Evolutionary conservation across 2,329 filamentous ascomycete genomes (phyloP), one percentile per base, ranked within the genome.

Genomic region (Triangularia verruculosa): DNA sequence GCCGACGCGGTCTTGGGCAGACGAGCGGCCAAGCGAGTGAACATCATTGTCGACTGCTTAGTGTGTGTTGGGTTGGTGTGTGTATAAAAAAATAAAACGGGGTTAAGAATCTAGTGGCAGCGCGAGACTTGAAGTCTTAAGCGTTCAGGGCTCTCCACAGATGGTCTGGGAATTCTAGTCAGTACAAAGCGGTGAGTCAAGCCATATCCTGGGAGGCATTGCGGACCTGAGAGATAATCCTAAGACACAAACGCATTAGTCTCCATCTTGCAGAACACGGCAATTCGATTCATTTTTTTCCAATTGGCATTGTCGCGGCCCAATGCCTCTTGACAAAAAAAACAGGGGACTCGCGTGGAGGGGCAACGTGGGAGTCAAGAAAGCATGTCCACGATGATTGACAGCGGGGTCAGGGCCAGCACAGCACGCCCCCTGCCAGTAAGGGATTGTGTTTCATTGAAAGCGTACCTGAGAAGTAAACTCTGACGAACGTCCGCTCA

Each of bases 391-490:
- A 55, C 59, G 28, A 53, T 55, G 47, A 20, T n/a, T 56, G 59
- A 56, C 59, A 56, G 51, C 59, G 32, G 51, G 59, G 53, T 57
- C 28, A n/a, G n/a, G 25, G 28, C 43, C 12, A 28, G 20, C 17
- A 20, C 34, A 28, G 13, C 43, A 53, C 24, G n/a, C 20, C 25
- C 34, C 34, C 28, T 39, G 34, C 28, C 30, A 27, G 22, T 15
- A 27, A 32, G 24, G 17, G 32, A 15, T 27, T n/a, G 20, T 54
- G 51, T 54, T 54, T 54, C 51, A 54, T 20, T 28, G 22, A 54
- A n/a, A n/a, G 78, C 83, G 67, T 89, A 92, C 90, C 87, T 93
- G 90, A 80, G 90, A 93, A 82, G 90, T 93, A 83, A 92, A 93
- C 79, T 89, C 85, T 79, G 90, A 92, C 81, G 86, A 84, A 85